Conservation (phyloP, 148 eudicot species). For the Rheum nobile region DNA sequence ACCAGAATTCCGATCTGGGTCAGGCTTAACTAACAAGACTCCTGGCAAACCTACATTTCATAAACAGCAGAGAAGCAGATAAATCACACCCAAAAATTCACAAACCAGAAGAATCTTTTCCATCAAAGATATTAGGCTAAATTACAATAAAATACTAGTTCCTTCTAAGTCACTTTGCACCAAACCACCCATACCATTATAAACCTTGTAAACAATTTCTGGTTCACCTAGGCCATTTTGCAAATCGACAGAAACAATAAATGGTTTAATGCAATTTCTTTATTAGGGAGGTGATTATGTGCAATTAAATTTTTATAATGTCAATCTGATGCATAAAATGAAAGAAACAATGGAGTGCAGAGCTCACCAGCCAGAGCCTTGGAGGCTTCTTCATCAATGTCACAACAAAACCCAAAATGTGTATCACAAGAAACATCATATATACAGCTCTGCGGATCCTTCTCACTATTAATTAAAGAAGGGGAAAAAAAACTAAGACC, state of each 20-base stretch:
- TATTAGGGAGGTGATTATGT: neutral
- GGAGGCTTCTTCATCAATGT: slow-evolving; percentile 42
- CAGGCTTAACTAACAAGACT: slow-evolving; percentile 61
- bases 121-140: too few species aligned
- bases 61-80: neutral
- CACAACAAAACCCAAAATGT: slow-evolving; percentile 62
- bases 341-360: neutral
- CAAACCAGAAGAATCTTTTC: neutral
- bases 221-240: neutral
- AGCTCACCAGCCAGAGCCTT: slow-evolving; percentile 35
- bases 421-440: slow-evolving; percentile 62
- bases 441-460: slow-evolving; percentile 61
- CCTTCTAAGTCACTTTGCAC: neutral
- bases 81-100: slow-evolving; percentile 6
- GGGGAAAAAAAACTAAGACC: neutral
- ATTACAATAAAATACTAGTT: too few species aligned
- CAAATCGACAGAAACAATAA: neutral
- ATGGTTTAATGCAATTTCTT: neutral
- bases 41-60: slow-evolving; percentile 47
- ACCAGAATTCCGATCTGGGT: slow-evolving; percentile 28
- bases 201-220: neutral
- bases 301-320: neutral
- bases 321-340: neutral
- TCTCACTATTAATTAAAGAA: slow-evolving; percentile 29
- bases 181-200: neutral